Conservation (phyloP, 2,329 filamentous ascomycete species). For the Sphaerulina musiva region DNA sequence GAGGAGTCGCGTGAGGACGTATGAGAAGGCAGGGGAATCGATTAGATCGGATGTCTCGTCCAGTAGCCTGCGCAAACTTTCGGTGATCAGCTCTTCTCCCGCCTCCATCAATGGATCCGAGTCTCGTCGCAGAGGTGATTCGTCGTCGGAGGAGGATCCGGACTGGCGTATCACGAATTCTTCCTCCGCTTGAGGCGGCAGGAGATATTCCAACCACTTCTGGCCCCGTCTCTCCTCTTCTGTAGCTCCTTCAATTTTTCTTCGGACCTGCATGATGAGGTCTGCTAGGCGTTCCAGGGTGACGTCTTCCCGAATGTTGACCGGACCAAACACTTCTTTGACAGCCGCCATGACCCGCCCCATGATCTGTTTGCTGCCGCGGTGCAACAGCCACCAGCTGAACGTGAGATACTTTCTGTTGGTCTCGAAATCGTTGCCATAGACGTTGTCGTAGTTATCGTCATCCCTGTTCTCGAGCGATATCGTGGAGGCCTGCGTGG, state of each 20-base stretch:
- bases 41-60: constrained; percentile 95
- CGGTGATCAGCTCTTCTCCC: constrained; percentile 39
- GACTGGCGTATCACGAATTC: constrained; percentile 78
- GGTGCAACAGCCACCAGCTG: constrained; percentile 95
- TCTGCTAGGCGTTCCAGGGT: constrained; percentile 73
- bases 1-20: constrained; percentile 78
- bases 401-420: constrained; percentile 93
- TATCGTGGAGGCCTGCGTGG: constrained; percentile 63
- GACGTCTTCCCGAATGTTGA: constrained; percentile 84
- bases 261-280: constrained; percentile 74
- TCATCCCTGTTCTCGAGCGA: constrained; percentile 91
- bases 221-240: constrained; percentile 56
- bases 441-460: constrained; percentile 70
- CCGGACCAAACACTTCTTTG: constrained; percentile 76
- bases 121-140: constrained; percentile 21
- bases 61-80: constrained; percentile 70
- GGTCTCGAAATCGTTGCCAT: constrained; percentile 91
- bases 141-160: constrained; percentile 54
- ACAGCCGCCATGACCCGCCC: constrained; percentile 78
- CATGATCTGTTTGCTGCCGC: constrained; percentile 78
- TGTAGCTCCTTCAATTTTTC: constrained; percentile 71
- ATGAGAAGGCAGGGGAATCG: constrained; percentile 84
- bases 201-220: constrained; percentile 76
- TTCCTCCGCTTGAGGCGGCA: constrained; percentile 74
- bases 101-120: constrained; percentile 19